Evolutionary conservation across 139 green algal genomes (phyloP).

Genomic region (Zygnema circumcarinatum): DNA sequence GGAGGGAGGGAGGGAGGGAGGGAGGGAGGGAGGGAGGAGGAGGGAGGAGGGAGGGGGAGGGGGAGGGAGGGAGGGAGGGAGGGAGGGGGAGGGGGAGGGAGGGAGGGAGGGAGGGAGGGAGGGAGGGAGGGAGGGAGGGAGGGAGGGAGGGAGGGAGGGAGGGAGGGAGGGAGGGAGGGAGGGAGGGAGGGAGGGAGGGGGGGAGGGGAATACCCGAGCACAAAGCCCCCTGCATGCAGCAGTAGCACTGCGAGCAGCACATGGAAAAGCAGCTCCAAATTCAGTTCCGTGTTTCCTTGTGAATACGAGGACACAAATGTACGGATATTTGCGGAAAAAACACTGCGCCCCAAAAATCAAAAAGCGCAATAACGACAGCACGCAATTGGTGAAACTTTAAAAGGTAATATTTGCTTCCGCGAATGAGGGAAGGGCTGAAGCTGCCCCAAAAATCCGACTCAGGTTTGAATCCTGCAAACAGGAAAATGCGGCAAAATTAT

Average conservation of each 20-base stretch:
- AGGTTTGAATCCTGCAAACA: too few relatives aligned
- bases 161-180: neutral
- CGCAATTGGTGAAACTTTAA: too few relatives aligned
- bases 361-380: too few relatives aligned
- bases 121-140: neutral
- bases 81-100: neutral
- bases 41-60: neutral
- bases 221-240: conserved; percentile 5
- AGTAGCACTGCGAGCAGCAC: conserved; percentile 4
- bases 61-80: neutral
- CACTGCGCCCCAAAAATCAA: too few relatives aligned
- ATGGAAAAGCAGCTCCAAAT: neutral
- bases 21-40: neutral
- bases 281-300: too few relatives aligned
- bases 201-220: neutral
- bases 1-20: neutral
- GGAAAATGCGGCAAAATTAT: too few relatives aligned
- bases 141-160: neutral
- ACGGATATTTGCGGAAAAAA: too few relatives aligned
- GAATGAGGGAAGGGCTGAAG: too few relatives aligned
- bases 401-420: too few relatives aligned
- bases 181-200: neutral
- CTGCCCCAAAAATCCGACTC: too few relatives aligned
- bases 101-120: neutral
- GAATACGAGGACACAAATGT: too few relatives aligned